phyloP scores from a whole-genome alignment of 2,329 filamentous ascomycete genomes.

The Ophiocordyceps camponoti-floridani region DNA sequence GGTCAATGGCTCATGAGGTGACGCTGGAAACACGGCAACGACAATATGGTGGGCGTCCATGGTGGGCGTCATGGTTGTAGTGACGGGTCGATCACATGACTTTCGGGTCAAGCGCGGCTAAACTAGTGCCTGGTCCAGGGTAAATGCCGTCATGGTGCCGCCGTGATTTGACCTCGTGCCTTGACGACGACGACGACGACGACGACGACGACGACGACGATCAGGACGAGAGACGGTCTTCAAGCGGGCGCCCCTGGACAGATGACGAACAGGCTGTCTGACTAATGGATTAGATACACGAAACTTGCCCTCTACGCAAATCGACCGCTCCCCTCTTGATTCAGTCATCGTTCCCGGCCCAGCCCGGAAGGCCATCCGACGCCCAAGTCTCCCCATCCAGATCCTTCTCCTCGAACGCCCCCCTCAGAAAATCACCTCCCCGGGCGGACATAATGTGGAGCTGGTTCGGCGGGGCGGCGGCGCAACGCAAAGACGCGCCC shows the following conservation, averaged over 20 bases:
- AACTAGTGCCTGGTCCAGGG: conserved; percentile 3
- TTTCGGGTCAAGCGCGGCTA: conserved; percentile 10
- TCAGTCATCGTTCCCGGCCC: too few relatives aligned
- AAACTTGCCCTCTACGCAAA: too few relatives aligned
- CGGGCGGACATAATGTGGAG: conserved; percentile 41
- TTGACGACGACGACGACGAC: not conserved
- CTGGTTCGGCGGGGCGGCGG: conserved; percentile 78
- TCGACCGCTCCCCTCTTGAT: too few relatives aligned
- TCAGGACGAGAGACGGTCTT: not conserved
- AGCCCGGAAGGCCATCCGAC: too few relatives aligned
- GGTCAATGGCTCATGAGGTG: too few relatives aligned
- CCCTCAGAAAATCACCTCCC: too few relatives aligned
- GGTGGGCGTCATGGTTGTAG: not conserved
- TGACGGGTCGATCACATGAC: conserved; percentile 12
- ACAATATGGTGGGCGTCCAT: too few relatives aligned
- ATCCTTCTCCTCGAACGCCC: not conserved
- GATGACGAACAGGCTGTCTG: too few relatives aligned
- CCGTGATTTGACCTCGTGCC: conserved; percentile 1
- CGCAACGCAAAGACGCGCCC: conserved; percentile 76
- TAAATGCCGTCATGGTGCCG: conserved; percentile 13
- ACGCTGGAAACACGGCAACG: too few relatives aligned
- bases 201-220: too few relatives aligned
- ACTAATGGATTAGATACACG: too few relatives aligned
- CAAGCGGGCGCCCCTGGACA: too few relatives aligned
- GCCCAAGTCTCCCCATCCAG: not conserved